Base-by-base conservation (phyloP, 2,329 filamentous ascomycete species). In the Penicillium polonicum region DNA sequence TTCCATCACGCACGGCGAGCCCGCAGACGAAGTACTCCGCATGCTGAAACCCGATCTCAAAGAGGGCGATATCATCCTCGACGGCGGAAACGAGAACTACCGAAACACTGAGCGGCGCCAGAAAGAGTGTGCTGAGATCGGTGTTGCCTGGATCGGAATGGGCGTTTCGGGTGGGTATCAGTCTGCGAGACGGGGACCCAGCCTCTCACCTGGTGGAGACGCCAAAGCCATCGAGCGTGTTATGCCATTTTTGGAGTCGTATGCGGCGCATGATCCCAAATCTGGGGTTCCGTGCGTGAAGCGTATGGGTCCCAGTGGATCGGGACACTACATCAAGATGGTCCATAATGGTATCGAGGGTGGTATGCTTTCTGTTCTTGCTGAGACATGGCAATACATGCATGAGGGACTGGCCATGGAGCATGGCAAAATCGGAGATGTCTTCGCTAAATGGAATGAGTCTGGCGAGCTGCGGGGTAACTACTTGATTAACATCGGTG, bases 291-390 rank as follows among this genome's bases (percentile, higher is more conserved):
- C 86, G 0, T 90, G 87, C 63, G 85, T 88, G 0, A 82, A 76
- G 0, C 78, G 80, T 27, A 79, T 87, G 46, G 87, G 88, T 0
- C 81, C 82, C 2, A 83, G 83, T 0, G 87, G 87, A 1, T 80
- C 83, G 1, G 88, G 88, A 0, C 87, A 90, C 70, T 90, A 87
- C 66, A 85, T 89, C 41, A 90, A 91, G 76, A 90, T 90, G 86
- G 81, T 89, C 4, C 88, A 90, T 69, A 89, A 90, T 62, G 87
- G 87, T 1, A 89, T 90, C 59, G 87, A 90, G 68, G 86, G 89
- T 60, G 87, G 86, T 2, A 88, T 90, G 83, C 83, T 90, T 76
- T 83, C 74, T 52, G 79, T 82, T 0, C 79, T 89, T 6, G 82
- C 82, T 15, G 88, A 90, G 69, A 83, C 83, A 3, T 90, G 86